Evolutionary conservation across 2,329 filamentous ascomycete genomes (phyloP), one percentile per base, ranked within the genome.

Genomic region (Cercospora sp.): DNA sequence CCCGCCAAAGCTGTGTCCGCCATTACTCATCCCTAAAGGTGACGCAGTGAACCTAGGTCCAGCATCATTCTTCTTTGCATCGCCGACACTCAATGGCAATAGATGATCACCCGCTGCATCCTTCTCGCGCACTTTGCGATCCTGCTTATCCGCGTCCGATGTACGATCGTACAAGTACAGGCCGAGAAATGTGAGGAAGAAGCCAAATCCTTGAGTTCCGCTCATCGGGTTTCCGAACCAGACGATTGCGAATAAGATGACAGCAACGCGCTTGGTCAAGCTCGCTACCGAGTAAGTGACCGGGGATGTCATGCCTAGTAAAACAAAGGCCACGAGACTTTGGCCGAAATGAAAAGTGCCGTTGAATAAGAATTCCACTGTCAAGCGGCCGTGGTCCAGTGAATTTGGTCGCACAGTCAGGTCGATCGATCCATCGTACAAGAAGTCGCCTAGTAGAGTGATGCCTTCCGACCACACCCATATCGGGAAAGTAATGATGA

Each of bases 201-300:
- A 97, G 16, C 95, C 95, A 51, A 91, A 84, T 0, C 88, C 92
- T 80, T 99, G 95, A 16, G 96, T 80, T 16, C 85, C 85, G 5
- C 92, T 97, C 34, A 95, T 97, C 1, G 91, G 88, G 79, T 90
- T 97, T 71, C 93, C 91, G 81, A 98, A 99, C 95, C 95, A 99
- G 73, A 98, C 82, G 70, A 99, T 94, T 6, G 95, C 93, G 74
- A 97, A 91, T 68, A 95, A 88, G 74, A 99, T 97, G 76, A 99
- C 94, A 77, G 97, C 97, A 12, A 99, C 95, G 60, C 95, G 91
- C 82, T 99, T 99, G 81, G 99, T 95, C 70, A 99, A 84, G 66
- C 91, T 96, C 40, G 95, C 95, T 43, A 99, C 94, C 0, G 93
- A 97, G 82, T 99, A 99, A 0, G 95, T 98, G 43, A 99, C 95